Percentiles rank a stretch among this genome's conserved stretches.
These are phyloP conservation scores for Panicum virgatum DNA, from an alignment of 202 grass and related monocot species.

Conservation along the genomic window DNA sequence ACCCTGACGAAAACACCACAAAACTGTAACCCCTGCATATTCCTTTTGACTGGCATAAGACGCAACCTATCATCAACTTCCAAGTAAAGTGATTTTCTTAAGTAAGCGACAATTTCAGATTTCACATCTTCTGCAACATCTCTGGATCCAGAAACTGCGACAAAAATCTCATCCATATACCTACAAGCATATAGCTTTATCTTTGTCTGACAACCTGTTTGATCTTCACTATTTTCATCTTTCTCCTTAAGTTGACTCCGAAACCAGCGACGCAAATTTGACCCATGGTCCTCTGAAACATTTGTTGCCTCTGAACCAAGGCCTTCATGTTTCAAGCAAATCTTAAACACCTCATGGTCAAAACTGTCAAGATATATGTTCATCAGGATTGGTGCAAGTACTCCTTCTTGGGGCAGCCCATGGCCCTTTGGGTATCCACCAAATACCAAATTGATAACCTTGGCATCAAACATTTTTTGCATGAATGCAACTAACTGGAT, in stretches of 20 bases:
- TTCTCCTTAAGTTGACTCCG: constrained; percentile 71
- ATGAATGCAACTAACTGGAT: constrained; percentile 59
- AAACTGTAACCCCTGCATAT: constrained; percentile 67
- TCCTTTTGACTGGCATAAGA: constrained; percentile 55
- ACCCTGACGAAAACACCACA: constrained; percentile 53
- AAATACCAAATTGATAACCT: constrained; percentile 82
- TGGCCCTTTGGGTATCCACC: constrained; percentile 86
- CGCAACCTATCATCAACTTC: constrained; percentile 49
- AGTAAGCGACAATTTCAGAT: constrained; percentile 64
- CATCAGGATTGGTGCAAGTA: constrained; percentile 82
- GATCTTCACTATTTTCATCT: constrained; percentile 35
- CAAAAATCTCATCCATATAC: constrained; percentile 96
- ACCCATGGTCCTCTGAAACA: constrained; percentile 35
- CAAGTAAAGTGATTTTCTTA: constrained; percentile 66
- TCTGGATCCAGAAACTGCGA: constrained; percentile 76
- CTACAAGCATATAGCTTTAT: constrained; percentile 68
- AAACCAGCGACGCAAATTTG: constrained; percentile 80
- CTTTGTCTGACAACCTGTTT: constrained; percentile 24
- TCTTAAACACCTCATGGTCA: constrained; percentile 74
- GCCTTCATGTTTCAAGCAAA: constrained; percentile 85
- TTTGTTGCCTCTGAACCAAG: constrained; percentile 45
- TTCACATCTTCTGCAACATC: constrained; percentile 59
- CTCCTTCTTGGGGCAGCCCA: constrained; percentile 92
- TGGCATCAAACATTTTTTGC: constrained; percentile 74
- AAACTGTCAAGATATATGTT: constrained; percentile 91